Base-by-base conservation (phyloP, 2,329 filamentous ascomycete genomes). In the Aspergillus awamori region DNA sequence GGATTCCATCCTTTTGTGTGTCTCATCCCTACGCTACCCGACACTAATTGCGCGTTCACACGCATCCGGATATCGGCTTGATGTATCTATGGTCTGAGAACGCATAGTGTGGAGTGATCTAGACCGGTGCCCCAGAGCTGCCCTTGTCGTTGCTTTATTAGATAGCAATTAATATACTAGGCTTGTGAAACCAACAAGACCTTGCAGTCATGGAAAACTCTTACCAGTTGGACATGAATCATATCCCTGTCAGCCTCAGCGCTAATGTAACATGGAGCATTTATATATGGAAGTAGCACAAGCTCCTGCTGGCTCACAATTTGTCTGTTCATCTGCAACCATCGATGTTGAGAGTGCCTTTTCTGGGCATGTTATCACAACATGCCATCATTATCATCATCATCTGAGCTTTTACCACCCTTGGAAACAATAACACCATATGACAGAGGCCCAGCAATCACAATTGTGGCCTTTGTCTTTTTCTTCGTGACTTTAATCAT, bases 401-500 rank as follows among this genome's bases (percentile, higher is more conserved):
- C 55, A 22, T 49, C 47, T 20, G 43, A 47, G 45, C 22, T 57
- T 38, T 13, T 48, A 24, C 24, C 30, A 17, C 45, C 45, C 17
- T 57, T 39, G 10, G 55, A 13, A 33, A 15, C 24, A 17, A 57
- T 49, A 30, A 49, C 43, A 51, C 24, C 45, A 3, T 45, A 39
- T 17, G 26, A 53, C 30, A 22, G 33, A 53, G 51, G 51, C 10
- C 30, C 51, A 13, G 30, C 30, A 5, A 17, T 53, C 20, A 53
- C 51, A 15, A 2, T 49, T 11, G 20, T 47, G 24, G 28, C 43
- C 0, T 53, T 38, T n/a, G 13, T n/a, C 28, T 57, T 65, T 53
- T 28, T 63, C 24, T 60, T 65, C 20, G 57, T 58, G 30, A 57
- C 64, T 17, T 59, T 61, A 7, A 62, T 66, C 1, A 61, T 63